phyloP scores from a whole-genome alignment of 2,329 filamentous ascomycete genomes.

The Aspergillus thermomutatus region DNA sequence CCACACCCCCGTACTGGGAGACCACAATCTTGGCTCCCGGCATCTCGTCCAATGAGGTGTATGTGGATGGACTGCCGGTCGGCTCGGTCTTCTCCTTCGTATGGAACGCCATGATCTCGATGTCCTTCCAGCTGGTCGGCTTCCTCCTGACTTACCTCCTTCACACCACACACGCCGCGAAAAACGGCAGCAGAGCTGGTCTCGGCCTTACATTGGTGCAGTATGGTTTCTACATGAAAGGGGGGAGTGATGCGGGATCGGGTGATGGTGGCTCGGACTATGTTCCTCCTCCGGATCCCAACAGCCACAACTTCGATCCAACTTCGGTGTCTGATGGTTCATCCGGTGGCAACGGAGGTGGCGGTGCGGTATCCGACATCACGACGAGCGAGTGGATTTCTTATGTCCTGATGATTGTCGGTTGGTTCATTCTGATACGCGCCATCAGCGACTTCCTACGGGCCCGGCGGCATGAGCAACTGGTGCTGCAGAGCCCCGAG shows the following conservation, averaged over 20 bases:
- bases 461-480: constrained; percentile 83
- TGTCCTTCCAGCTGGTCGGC: constrained; percentile 94
- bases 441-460: constrained; percentile 87
- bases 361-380: constrained; percentile 55
- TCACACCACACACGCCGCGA: constrained; percentile 95
- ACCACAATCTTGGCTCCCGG: constrained; percentile 95
- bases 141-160: constrained; percentile 97
- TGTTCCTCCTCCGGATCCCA: constrained; percentile 76
- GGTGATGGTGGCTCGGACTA: constrained; percentile 39
- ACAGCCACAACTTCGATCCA: constrained; percentile 83
- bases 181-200: constrained; percentile 92
- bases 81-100: constrained; percentile 77
- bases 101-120: constrained; percentile 87
- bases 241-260: constrained; percentile 44
- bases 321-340: constrained; percentile 55
- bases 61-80: constrained; percentile 91
- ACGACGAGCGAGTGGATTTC: constrained; percentile 81
- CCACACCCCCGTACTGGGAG: constrained; percentile 97
- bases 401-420: constrained; percentile 92
- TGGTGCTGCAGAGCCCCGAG: constrained; percentile 90
- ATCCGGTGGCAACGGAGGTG: constrained; percentile 26
- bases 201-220: constrained; percentile 94
- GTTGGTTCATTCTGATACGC: constrained; percentile 96
- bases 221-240: constrained; percentile 95
- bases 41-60: constrained; percentile 89